Conservation (phyloP, 106 monocot species). For the Acorus calamus region DNA sequence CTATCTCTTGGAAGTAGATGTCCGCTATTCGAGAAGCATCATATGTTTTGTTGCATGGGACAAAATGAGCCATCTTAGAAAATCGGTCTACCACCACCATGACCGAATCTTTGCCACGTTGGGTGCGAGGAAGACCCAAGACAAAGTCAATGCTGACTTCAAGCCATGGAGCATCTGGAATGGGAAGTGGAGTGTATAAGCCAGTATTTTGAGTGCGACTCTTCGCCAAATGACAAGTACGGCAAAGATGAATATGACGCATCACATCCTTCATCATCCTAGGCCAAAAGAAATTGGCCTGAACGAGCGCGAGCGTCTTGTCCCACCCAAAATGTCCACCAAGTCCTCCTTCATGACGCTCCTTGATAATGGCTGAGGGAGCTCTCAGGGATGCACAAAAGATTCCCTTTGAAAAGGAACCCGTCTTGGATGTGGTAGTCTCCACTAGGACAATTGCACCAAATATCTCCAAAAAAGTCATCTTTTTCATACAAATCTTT, state of each 20-base stretch:
- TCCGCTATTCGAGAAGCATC: background rate
- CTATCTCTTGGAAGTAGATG: background rate
- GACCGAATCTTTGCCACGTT: slow-evolving; percentile 1
- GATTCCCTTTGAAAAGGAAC: slow-evolving; percentile 2
- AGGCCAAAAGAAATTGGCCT: background rate
- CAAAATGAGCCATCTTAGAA: slow-evolving; percentile 7
- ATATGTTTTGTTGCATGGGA: background rate
- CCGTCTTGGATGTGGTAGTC: background rate
- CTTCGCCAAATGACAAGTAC: background rate
- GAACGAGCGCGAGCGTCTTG: background rate
- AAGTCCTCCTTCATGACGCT: background rate
- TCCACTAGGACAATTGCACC: background rate
- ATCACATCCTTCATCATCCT: background rate
- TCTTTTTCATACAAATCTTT: background rate
- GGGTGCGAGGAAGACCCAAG: background rate
- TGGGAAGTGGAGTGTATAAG: background rate
- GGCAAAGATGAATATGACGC: too few relatives aligned
- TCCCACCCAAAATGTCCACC: background rate
- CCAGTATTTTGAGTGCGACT: background rate
- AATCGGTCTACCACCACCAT: slow-evolving; percentile 2
- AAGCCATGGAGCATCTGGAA: background rate
- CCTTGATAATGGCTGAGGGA: background rate
- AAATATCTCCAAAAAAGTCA: background rate
- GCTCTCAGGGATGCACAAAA: background rate
- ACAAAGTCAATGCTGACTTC: slow-evolving; percentile 1